Conservation (phyloP, 495 filamentous ascomycete genomes). For the Penicillium simplicissimum region DNA sequence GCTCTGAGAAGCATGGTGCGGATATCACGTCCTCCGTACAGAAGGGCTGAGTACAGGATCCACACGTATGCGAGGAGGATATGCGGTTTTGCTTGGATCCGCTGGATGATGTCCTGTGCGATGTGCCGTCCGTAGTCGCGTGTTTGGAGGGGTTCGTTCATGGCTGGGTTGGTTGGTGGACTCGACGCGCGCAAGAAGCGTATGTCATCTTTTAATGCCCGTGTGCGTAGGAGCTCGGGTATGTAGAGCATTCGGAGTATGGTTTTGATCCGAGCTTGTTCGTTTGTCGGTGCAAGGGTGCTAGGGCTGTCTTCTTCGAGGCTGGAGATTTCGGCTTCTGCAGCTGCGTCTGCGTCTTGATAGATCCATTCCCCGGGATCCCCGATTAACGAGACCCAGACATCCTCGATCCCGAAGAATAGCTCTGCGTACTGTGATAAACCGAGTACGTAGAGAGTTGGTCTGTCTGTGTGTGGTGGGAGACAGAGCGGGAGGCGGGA, state of each 20-base stretch:
- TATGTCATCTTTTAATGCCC: slow-evolving; percentile 17
- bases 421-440: slow-evolving; percentile 21
- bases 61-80: slow-evolving; percentile 57
- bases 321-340: neutral
- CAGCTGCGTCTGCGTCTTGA: neutral
- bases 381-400: slow-evolving; percentile 15
- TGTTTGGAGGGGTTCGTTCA: neutral
- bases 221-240: slow-evolving; percentile 17
- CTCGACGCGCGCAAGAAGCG: slow-evolving; percentile 1
- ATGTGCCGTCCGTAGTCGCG: neutral
- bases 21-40: slow-evolving; percentile 58
- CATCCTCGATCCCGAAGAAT: slow-evolving; percentile 15
- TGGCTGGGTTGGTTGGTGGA: neutral
- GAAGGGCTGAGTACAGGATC: slow-evolving; percentile 61
- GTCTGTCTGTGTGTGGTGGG: slow-evolving; percentile 6
- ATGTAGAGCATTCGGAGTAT: slow-evolving; percentile 16
- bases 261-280: slow-evolving; percentile 1
- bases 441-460: slow-evolving; percentile 10
- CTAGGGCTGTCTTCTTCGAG: neutral
- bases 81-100: slow-evolving; percentile 44
- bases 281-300: neutral
- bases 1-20: slow-evolving; percentile 44
- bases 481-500: slow-evolving; percentile 17
- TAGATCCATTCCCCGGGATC: slow-evolving; percentile 22
- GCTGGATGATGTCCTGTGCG: slow-evolving; percentile 9